Conservation (phyloP, 192 early-diverging fungal genomes). For the Allomyces arbusculus region DNA sequence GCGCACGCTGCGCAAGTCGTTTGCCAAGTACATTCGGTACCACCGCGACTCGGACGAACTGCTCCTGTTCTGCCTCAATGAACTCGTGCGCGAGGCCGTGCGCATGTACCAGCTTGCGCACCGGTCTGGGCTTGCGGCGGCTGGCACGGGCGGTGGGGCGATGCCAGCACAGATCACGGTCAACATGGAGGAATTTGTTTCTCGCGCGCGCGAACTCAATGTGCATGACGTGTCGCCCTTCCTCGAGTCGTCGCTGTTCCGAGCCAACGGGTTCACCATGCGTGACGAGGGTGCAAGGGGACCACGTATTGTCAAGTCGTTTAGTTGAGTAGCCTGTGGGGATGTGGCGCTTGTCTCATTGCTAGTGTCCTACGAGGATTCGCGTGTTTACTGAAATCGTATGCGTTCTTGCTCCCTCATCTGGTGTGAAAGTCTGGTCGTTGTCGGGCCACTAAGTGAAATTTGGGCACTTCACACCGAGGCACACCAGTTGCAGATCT, state of each 20-base stretch:
- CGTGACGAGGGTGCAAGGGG: conserved; percentile 2
- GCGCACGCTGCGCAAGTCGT: conserved; percentile 56
- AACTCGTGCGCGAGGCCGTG: conserved; percentile 52
- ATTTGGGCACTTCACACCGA: too few relatives aligned
- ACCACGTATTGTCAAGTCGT: conserved; percentile 12
- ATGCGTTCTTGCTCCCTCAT: too few relatives aligned
- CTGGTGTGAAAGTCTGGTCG: too few relatives aligned
- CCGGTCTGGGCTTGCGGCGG: conserved; percentile 5
- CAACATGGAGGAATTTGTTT: conserved; percentile 34
- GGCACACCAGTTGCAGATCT: too few relatives aligned
- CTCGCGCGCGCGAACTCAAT: conserved; percentile 28
- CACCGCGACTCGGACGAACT: conserved; percentile 64
- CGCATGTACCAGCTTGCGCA: conserved; percentile 45
- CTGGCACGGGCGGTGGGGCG: conserved; percentile 2
- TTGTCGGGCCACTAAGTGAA: too few relatives aligned
- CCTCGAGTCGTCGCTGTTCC: conserved; percentile 27
- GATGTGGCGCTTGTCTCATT: too few relatives aligned
- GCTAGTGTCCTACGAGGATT: too few relatives aligned
- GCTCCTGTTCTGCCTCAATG: conserved; percentile 49
- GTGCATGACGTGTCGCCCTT: conserved; percentile 34
- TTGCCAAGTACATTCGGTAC: conserved; percentile 62
- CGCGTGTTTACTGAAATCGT: too few relatives aligned
- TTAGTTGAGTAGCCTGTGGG: too few relatives aligned
- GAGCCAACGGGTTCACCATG: conserved; percentile 16
- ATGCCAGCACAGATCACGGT: conserved; percentile 36